phyloP scores from a whole-genome alignment of 2,329 filamentous ascomycete species.

The Fusarium falciforme region DNA sequence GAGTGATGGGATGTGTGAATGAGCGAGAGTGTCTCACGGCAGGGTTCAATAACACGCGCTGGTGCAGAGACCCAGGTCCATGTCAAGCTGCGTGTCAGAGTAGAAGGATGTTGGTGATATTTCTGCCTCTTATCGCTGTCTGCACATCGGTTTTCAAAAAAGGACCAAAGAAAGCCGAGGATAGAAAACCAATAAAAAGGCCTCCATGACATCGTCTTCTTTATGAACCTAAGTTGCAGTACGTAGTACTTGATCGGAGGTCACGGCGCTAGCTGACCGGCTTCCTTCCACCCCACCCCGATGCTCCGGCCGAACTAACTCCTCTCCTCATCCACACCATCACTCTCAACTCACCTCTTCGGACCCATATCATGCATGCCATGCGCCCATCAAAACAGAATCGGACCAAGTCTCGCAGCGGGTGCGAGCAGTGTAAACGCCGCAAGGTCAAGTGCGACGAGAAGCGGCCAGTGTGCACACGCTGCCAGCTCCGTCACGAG shows the following conservation, averaged over 20 bases:
- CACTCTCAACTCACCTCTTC: neutral
- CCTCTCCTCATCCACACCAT: neutral
- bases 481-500: neutral
- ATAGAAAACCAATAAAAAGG: neutral
- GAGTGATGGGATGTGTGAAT: neutral
- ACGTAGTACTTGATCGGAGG: neutral
- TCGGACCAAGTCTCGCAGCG: neutral
- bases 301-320: neutral
- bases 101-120: neutral
- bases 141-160: neutral
- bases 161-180: neutral
- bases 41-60: neutral
- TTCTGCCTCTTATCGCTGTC: neutral
- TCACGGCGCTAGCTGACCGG: neutral
- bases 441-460: slow-evolving; percentile 1
- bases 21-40: neutral
- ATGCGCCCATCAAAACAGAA: neutral
- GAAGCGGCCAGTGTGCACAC: neutral
- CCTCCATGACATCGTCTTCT: neutral
- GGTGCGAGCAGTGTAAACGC: slow-evolving; percentile 1
- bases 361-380: neutral
- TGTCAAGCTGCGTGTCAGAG: neutral
- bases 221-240: too few relatives aligned
- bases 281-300: neutral
- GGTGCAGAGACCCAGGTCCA: neutral